Evolutionary conservation across 306 rosid genomes (phyloP).

Genomic region (Trifolium repens): DNA sequence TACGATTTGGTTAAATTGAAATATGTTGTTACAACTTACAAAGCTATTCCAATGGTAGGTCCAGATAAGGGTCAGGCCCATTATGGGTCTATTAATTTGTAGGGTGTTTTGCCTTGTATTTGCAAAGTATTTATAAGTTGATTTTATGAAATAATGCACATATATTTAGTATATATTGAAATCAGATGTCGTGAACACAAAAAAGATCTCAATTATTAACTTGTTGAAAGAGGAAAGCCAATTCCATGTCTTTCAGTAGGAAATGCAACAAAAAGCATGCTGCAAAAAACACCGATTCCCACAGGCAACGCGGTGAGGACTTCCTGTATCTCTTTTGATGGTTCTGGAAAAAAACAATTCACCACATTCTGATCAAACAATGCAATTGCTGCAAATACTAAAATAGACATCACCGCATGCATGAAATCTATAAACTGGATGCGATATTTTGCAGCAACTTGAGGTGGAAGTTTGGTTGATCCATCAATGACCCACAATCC

Average conservation of each 20-base stretch:
- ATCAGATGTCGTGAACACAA: neutral
- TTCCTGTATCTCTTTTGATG: conserved; percentile 62
- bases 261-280: conserved; percentile 64
- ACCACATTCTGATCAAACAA: conserved; percentile 72
- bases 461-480: conserved; percentile 44
- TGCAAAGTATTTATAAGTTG: neutral
- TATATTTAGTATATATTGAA: neutral
- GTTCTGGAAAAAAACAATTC: conserved; percentile 66
- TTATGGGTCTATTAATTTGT: neutral
- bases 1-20: neutral
- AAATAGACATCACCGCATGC: conserved; percentile 64
- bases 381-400: conserved; percentile 76
- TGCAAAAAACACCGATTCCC: conserved; percentile 62
- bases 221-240: conserved; percentile 71
- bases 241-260: conserved; percentile 80
- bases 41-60: neutral
- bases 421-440: conserved; percentile 60
- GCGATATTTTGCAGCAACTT: conserved; percentile 56
- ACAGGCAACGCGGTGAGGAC: conserved; percentile 68
- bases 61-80: neutral
- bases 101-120: neutral
- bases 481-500: conserved; percentile 81
- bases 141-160: conserved; percentile 20
- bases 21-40: neutral
- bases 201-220: conserved; percentile 28